A percentile compares a stretch with the other conserved stretches of the same genome.
phyloP scores from a whole-genome alignment of 1,284 basidiomycete genomes.

The Heterobasidion annosum region DNA sequence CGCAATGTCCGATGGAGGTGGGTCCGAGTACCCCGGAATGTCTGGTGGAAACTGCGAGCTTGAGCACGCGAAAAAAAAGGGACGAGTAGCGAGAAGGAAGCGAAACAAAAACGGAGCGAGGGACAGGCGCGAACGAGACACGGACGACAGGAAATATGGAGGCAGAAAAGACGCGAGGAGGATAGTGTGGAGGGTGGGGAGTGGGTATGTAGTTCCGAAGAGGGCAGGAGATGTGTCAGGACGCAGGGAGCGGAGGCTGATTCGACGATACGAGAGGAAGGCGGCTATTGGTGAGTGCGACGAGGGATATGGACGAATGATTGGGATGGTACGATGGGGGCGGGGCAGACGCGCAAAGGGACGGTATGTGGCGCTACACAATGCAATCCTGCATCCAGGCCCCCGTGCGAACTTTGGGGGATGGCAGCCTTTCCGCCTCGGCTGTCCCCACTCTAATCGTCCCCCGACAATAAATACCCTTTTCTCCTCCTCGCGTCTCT shows the following conservation, averaged over 20 bases:
- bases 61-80: neutral
- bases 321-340: neutral
- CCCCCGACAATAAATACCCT: slow-evolving; percentile 4
- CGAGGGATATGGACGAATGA: neutral
- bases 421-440: neutral
- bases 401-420: slow-evolving; percentile 13
- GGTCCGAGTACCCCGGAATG: slow-evolving; percentile 1
- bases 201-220: neutral
- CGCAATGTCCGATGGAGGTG: slow-evolving; percentile 2
- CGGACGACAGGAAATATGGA: neutral
- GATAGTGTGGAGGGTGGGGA: neutral
- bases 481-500: neutral
- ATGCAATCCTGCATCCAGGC: neutral
- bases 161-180: neutral
- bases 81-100: neutral
- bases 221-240: neutral
- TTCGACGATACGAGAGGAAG: neutral
- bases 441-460: neutral
- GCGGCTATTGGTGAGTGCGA: neutral
- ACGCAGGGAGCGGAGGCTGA: slow-evolving; percentile 2
- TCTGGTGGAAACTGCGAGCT: neutral
- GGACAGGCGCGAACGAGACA: too few species aligned
- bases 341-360: neutral
- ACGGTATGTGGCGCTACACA: neutral
- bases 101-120: neutral